These are phyloP conservation scores for Sabuloglossum arenarium DNA, from an alignment of 495 filamentous ascomycete species.

Conservation along the genomic window DNA sequence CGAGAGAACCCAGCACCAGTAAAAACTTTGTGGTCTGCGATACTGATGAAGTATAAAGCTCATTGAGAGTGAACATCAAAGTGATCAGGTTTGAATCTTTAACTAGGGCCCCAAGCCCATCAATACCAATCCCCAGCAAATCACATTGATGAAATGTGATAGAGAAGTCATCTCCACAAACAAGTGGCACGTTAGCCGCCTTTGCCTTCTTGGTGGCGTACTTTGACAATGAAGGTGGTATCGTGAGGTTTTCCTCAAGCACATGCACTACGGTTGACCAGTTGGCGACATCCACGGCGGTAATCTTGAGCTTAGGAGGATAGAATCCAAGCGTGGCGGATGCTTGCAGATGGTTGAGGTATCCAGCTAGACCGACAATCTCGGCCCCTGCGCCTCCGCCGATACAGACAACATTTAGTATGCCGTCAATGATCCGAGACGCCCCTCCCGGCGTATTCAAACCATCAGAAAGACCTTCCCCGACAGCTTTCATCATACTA, in stretches of 20 bases:
- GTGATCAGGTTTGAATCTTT: conserved; percentile 38
- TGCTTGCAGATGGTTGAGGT: conserved; percentile 23
- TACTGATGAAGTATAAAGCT: conserved; percentile 65
- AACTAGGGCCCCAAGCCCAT: background rate
- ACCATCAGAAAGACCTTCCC: background rate
- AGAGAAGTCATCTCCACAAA: conserved; percentile 17
- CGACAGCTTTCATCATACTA: background rate
- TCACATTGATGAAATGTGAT: conserved; percentile 38
- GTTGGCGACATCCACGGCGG: conserved; percentile 56
- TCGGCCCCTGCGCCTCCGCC: conserved; percentile 82
- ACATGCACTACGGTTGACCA: conserved; percentile 42
- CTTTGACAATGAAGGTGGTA: conserved; percentile 25
- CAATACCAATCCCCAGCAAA: conserved; percentile 24
- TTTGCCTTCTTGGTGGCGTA: conserved; percentile 32
- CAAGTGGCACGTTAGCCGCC: conserved; percentile 22
- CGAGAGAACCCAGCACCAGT: conserved; percentile 32
- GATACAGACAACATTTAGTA: conserved; percentile 38
- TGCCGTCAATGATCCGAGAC: conserved; percentile 4
- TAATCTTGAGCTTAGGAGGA: conserved; percentile 25
- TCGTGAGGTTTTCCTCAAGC: conserved; percentile 27
- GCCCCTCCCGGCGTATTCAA: too few species aligned
- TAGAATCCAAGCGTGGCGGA: background rate
- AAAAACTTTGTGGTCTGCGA: conserved; percentile 55
- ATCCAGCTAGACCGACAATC: conserved; percentile 50
- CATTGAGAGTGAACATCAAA: conserved; percentile 89